Evolutionary conservation across 495 filamentous ascomycete genomes (phyloP).

Genomic region (Penicillium longicatenatum): DNA sequence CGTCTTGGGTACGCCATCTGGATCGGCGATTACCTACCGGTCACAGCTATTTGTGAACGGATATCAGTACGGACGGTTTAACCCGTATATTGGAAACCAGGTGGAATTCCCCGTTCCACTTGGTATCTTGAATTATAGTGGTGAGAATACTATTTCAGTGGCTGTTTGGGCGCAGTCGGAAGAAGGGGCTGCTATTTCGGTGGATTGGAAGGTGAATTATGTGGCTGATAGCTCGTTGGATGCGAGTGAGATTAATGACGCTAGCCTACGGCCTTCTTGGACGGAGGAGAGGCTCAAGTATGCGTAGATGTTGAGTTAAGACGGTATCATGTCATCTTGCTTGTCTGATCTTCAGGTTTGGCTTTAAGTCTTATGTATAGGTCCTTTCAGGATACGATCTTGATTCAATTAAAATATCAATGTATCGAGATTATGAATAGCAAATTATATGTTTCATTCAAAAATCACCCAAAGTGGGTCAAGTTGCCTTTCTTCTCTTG

Average conservation of each 20-base stretch:
- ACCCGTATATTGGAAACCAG: slow-evolving; percentile 54
- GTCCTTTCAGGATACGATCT: too few relatives aligned
- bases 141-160: slow-evolving; percentile 48
- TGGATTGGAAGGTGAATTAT: slow-evolving; percentile 44
- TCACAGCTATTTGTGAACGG: slow-evolving; percentile 49
- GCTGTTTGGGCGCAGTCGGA: slow-evolving; percentile 52
- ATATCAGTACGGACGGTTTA: slow-evolving; percentile 54
- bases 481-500: too few relatives aligned
- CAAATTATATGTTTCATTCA: too few relatives aligned
- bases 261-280: slow-evolving; percentile 44
- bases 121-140: slow-evolving; percentile 49
- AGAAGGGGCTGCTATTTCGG: slow-evolving; percentile 36
- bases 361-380: too few relatives aligned
- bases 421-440: background rate
- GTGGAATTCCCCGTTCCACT: slow-evolving; percentile 52
- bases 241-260: slow-evolving; percentile 39
- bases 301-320: slow-evolving; percentile 16
- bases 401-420: background rate
- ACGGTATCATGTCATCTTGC: background rate
- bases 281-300: slow-evolving; percentile 32
- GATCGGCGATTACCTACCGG: slow-evolving; percentile 31
- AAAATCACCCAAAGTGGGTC: too few relatives aligned
- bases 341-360: background rate
- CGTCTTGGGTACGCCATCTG: slow-evolving; percentile 30
- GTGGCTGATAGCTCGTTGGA: slow-evolving; percentile 44